A percentile compares a stretch with the other conserved stretches of the same genome.
Conservation (phyloP, 23 red algal genomes). For the Pyropia yezoensis region DNA sequence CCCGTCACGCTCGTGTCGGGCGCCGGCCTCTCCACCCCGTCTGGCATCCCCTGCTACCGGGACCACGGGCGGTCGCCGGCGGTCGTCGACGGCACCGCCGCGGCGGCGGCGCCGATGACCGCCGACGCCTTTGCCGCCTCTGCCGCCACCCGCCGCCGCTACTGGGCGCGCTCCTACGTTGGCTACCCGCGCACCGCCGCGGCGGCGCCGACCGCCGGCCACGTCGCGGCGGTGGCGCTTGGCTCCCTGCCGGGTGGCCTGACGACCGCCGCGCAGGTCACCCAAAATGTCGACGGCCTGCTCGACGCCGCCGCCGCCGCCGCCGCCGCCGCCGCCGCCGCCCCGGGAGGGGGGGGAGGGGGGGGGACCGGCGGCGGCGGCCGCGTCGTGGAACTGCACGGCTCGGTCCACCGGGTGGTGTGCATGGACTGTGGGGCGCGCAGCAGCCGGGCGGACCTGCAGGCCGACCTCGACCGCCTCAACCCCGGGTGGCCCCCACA, state of each 20-base stretch:
- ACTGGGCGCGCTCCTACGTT: slow-evolving; percentile 82
- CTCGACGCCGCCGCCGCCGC: slow-evolving; percentile 21
- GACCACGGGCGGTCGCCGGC: slow-evolving; percentile 22
- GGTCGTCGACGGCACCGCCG: background rate
- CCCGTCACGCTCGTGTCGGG: slow-evolving; percentile 39
- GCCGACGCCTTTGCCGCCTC: slow-evolving; percentile 41
- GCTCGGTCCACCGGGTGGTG: slow-evolving; percentile 37
- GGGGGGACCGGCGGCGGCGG: no score
- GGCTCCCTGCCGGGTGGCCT: slow-evolving; percentile 4
- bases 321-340: background rate
- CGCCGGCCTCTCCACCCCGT: slow-evolving; percentile 61
- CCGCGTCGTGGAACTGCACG: slow-evolving; percentile 63
- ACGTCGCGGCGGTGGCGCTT: slow-evolving; percentile 17
- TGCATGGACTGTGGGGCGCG: slow-evolving; percentile 47
- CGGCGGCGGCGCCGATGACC: slow-evolving; percentile 53
- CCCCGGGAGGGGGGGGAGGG: no score
- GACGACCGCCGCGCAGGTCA: slow-evolving; percentile 19
- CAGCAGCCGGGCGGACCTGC: slow-evolving; percentile 25
- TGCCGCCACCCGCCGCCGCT: slow-evolving; percentile 35
- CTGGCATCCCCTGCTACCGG: slow-evolving; percentile 62
- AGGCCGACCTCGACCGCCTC: slow-evolving; percentile 18
- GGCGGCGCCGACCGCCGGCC: slow-evolving; percentile 42
- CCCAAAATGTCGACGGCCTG: slow-evolving; percentile 77
- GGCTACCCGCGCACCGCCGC: slow-evolving; percentile 47
- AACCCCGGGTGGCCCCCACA: slow-evolving; percentile 29